These are phyloP conservation scores for Cercospora sesami DNA, from an alignment of 2,329 filamentous ascomycete species.

Conservation along the genomic window DNA sequence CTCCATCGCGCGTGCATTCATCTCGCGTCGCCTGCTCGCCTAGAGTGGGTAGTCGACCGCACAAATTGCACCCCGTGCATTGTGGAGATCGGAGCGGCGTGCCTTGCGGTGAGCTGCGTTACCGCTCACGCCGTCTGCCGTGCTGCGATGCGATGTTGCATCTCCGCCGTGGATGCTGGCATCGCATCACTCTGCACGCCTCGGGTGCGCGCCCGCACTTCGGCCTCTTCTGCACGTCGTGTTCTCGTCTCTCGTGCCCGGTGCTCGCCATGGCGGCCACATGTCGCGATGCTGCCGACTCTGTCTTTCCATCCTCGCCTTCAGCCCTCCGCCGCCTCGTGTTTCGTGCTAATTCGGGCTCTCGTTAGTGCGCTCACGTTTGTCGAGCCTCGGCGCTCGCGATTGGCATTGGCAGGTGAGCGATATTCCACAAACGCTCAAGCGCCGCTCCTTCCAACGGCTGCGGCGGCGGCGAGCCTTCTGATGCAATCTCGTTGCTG, in stretches of 20 bases:
- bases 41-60: constrained; percentile 1
- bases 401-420: not conserved
- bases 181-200: not conserved
- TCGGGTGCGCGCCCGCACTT: not conserved
- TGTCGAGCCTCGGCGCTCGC: not conserved
- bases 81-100: constrained; percentile 5
- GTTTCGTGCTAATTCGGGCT: not conserved
- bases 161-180: not conserved
- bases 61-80: constrained; percentile 1
- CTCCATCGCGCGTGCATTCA: not conserved
- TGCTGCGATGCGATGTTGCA: not conserved
- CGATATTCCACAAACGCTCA: not conserved
- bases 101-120: not conserved
- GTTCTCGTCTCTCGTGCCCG: not conserved
- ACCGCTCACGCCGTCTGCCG: not conserved
- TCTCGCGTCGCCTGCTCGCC: not conserved
- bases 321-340: not conserved
- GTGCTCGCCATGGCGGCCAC: not conserved
- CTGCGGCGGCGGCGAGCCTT: not conserved
- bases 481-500: constrained; percentile 2
- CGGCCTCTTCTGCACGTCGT: not conserved
- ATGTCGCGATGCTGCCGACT: not conserved
- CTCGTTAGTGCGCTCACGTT: not conserved
- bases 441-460: constrained; percentile 1
- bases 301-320: not conserved